phyloP scores from a whole-genome alignment of 2,329 filamentous ascomycete genomes.

The Aphanocladium album region DNA sequence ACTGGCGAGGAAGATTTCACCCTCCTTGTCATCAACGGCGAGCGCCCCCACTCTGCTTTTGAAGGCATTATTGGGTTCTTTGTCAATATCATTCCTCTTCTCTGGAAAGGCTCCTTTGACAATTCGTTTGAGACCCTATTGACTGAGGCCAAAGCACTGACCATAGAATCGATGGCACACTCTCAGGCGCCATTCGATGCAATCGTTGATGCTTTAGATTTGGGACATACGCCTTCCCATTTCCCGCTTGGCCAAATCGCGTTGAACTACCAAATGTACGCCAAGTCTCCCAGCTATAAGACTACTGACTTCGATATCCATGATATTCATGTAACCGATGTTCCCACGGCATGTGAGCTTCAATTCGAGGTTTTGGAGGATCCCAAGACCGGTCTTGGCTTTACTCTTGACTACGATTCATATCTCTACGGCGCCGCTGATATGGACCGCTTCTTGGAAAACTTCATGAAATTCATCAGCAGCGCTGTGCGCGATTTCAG shows the following conservation, averaged over 20 bases:
- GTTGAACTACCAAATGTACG: constrained; percentile 3
- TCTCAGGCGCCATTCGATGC: constrained; percentile 1
- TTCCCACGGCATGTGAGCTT: neutral
- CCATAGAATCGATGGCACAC: constrained; percentile 1
- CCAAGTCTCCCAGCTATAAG: neutral
- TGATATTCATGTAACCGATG: constrained; percentile 3
- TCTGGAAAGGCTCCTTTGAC: neutral
- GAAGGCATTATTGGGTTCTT: constrained; percentile 4
- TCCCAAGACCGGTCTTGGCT: constrained; percentile 2
- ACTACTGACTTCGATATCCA: neutral
- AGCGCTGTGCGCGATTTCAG: constrained; percentile 1
- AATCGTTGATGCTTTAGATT: neutral
- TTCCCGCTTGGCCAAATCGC: neutral
- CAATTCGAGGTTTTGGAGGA: constrained; percentile 6
- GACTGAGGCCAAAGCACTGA: neutral
- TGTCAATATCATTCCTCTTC: neutral
- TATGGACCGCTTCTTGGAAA: constrained; percentile 4
- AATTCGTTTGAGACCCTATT: neutral
- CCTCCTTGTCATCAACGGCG: neutral
- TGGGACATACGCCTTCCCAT: neutral
- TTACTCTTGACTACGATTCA: neutral
- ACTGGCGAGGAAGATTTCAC: constrained; percentile 2
- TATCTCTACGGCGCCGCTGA: neutral
- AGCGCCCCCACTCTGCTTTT: neutral
- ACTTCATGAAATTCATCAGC: neutral